Evolutionary conservation across 306 rosid genomes (phyloP), one percentile per base, ranked within the genome.

Genomic region (Gleditsia sinensis): DNA sequence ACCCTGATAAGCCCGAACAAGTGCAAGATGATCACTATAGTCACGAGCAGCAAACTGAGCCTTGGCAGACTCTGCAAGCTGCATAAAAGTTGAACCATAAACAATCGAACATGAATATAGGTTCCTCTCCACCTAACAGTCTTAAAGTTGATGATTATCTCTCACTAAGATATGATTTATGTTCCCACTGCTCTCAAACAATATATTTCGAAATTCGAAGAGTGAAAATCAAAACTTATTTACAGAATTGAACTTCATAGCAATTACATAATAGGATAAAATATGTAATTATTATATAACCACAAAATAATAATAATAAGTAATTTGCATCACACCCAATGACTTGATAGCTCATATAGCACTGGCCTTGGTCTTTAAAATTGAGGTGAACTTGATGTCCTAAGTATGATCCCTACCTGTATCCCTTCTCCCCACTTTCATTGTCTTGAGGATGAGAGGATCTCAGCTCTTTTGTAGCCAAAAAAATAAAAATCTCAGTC

Each of bases 1-100:
- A 69, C 91, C 99, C 79, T 86, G 96, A 75, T 78, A 92, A 64
- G 99, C 99, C 73, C 93, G 86, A 71, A 90, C 79, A 72, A 95
- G 91, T 6, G 93, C 96, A 83, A 95, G 86, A 85, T 95, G 99
- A 70, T 95, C 99, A 74, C 98, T 95, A 51, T 80, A 80, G 58
- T 78, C 97, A 67, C 51, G 84, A 48, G 59, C 83, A 13, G 98
- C 87, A 86, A 95, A 87, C 78, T 86, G 93, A 66, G 87, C 84
- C 78, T 95, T 95, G 54, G 97, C 89, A 74, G 98, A 90, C 83
- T 92, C 98, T 30, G 96, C 99, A 86, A 86, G 98, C 99, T 95
- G 85, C 69, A 83, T 68, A 77, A 40, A 82, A 66, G 77, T 56
- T 79, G 55, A 75, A 82, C 39, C 16, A 17, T 3, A 69, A 55